Conservation (phyloP, 305 asterid genomes). For the Andrographis paniculata region DNA sequence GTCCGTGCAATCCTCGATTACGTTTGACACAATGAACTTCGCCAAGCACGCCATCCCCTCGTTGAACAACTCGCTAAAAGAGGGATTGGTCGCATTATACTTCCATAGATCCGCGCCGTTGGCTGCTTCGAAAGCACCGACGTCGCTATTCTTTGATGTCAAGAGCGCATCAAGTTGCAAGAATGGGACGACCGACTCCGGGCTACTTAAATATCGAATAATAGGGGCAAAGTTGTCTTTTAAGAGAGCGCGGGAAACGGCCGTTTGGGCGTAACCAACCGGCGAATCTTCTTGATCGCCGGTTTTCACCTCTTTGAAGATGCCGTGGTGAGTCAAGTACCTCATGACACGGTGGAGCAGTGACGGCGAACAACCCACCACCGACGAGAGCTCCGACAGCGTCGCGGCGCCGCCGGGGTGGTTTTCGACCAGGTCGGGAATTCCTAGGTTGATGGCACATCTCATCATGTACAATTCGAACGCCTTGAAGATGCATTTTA, state of each 20-base stretch:
- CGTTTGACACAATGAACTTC: conserved; percentile 11
- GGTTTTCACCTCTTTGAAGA: conserved; percentile 18
- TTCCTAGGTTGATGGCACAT: conserved; percentile 38
- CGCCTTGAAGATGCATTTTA: conserved; percentile 30
- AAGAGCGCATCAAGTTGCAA: conserved; percentile 22
- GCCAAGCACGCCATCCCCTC: conserved; percentile 36
- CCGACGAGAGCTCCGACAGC: conserved; percentile 22
- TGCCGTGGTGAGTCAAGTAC: conserved; percentile 26
- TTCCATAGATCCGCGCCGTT: conserved; percentile 28
- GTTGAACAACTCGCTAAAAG: conserved; percentile 27
- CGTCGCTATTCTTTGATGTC: neutral
- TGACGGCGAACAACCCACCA: conserved; percentile 24
- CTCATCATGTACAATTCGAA: conserved; percentile 34
- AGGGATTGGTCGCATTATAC: conserved; percentile 14
- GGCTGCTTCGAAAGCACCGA: conserved; percentile 8
- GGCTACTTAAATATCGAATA: conserved; percentile 25
- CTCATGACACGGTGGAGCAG: conserved; percentile 38
- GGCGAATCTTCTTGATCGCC: neutral
- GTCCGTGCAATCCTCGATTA: conserved; percentile 14
- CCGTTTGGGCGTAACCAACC: conserved; percentile 24
- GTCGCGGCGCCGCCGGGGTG: conserved; percentile 15
- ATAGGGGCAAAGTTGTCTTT: conserved; percentile 31
- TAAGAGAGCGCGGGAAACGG: conserved; percentile 24
- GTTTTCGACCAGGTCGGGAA: conserved; percentile 28
- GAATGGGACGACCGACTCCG: conserved; percentile 20